Conservation (phyloP, 2,329 filamentous ascomycete species). For the Mycosphaerella arachidis region DNA sequence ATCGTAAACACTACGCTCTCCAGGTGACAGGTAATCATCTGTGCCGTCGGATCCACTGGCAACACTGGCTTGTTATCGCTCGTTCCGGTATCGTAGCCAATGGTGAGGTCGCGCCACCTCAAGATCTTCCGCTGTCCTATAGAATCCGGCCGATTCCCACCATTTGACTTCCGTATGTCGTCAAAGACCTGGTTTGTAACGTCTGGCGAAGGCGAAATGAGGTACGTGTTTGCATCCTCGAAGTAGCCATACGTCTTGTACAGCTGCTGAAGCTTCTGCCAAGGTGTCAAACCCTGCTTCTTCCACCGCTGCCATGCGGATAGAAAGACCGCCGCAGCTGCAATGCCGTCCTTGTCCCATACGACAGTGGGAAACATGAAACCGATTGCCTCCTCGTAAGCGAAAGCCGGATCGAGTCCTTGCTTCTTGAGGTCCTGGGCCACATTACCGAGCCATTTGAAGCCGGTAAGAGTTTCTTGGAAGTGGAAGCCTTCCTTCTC, state of each 20-base stretch:
- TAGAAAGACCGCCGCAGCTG: conserved; percentile 57
- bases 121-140: conserved; percentile 51
- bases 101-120: conserved; percentile 59
- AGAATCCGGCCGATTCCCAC: conserved; percentile 17
- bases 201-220: conserved; percentile 53
- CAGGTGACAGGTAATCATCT: conserved; percentile 62
- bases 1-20: conserved; percentile 57
- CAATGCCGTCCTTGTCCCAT: conserved; percentile 62
- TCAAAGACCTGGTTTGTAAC: conserved; percentile 53
- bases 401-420: conserved; percentile 52
- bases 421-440: conserved; percentile 48
- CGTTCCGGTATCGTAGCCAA: conserved; percentile 56
- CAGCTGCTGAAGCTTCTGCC: conserved; percentile 52
- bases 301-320: conserved; percentile 51
- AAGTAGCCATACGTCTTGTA: conserved; percentile 58
- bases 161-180: conserved; percentile 44
- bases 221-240: conserved; percentile 61
- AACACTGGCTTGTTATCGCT: conserved; percentile 50
- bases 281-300: conserved; percentile 52
- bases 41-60: conserved; percentile 53
- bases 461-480: conserved; percentile 60
- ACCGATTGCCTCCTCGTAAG: conserved; percentile 62
- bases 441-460: conserved; percentile 64
- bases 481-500: conserved; percentile 53
- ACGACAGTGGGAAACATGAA: conserved; percentile 62